A percentile compares a stretch with the other conserved stretches of the same genome.
Evolutionary conservation across 2,329 filamentous ascomycete species (phyloP).

Genomic region (Neonectria hederae): DNA sequence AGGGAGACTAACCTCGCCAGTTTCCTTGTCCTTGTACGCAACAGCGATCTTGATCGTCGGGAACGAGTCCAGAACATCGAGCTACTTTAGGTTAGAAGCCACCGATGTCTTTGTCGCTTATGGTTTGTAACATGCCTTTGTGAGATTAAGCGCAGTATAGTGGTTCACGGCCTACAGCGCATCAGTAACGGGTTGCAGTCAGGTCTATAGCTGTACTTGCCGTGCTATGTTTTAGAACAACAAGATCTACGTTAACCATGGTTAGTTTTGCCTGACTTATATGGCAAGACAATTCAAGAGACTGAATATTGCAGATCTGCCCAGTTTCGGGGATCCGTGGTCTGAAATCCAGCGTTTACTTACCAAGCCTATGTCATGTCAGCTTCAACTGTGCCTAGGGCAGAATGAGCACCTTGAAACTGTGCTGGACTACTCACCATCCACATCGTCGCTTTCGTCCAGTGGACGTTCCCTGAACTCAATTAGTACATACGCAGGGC

Average conservation of each 20-base stretch:
- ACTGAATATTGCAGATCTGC: background rate
- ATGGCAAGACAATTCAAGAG: background rate
- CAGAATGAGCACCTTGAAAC: background rate
- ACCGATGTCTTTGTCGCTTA: rapidly evolving
- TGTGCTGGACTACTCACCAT: background rate
- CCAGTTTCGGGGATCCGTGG: background rate
- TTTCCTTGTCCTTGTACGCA: constrained; percentile 65
- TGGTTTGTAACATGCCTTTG: constrained; percentile 49
- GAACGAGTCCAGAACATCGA: constrained; percentile 73
- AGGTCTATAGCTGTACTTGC: constrained; percentile 42
- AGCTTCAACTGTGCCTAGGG: background rate
- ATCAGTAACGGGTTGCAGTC: background rate
- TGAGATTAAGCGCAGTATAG: constrained; percentile 70
- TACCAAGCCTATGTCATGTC: background rate
- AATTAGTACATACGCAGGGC: background rate
- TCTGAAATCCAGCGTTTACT: background rate
- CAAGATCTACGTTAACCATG: constrained; percentile 59
- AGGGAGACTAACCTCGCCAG: constrained; percentile 30
- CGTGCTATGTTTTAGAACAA: constrained; percentile 71
- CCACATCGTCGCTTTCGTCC: constrained; percentile 4
- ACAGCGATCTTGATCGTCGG: constrained; percentile 79
- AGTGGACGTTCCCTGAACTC: background rate
- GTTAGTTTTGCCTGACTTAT: background rate
- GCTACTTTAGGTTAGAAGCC: constrained; percentile 14
- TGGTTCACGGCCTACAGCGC: constrained; percentile 63